Evolutionary conservation across 352 stramenopile genomes (phyloP), one percentile per base, ranked within the genome.

Genomic region (Globisporangium recalcitrans): DNA sequence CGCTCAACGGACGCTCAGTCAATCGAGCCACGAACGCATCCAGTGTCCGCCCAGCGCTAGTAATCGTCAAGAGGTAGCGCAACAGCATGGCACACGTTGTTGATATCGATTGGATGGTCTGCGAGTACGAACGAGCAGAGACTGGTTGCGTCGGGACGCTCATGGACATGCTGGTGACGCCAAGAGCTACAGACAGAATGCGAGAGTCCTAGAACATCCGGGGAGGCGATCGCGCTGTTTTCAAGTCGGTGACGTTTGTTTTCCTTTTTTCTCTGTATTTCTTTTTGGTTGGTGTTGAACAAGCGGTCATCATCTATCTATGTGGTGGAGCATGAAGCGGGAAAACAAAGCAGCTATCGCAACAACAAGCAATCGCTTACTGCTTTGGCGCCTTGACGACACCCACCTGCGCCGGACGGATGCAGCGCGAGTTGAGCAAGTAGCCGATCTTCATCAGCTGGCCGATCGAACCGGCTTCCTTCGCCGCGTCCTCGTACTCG

Each of bases 381-480:
- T 67, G 61, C 54, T 67, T 64, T 13, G 56, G 21, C 8, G 40
- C 75, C 78, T 95, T 95, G 58, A 95, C 67, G 51, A 93, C 83
- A 32, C 96, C 96, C 36, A 99, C 97, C 82, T 99, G 95, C 8
- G 97, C 97, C 5, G 97, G 93, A 64, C 97, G 90, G 34, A 99
- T 86, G 51, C 98, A 93, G 52, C 97, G 86, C 59, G 92, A 82
- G 78, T 99, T 98, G 57, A 99, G 81, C 68, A 88, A 82, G 79
- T 98, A 99, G 58, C 97, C 97, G 3, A 73, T 72, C 82, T 99
- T 98, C 78, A 99, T 93, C 52, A 99, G 82, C 82, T 99, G 96
- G 36, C 96, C 97, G 58, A 99, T 81, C 27, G 86, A 97, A 26
- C 93, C 95, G 21, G 88, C 67, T 44, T 93, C 85, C 68, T 95